Evolutionary conservation across 2,329 filamentous ascomycete species (phyloP).

Genomic region (Diaporthe ampelina): DNA sequence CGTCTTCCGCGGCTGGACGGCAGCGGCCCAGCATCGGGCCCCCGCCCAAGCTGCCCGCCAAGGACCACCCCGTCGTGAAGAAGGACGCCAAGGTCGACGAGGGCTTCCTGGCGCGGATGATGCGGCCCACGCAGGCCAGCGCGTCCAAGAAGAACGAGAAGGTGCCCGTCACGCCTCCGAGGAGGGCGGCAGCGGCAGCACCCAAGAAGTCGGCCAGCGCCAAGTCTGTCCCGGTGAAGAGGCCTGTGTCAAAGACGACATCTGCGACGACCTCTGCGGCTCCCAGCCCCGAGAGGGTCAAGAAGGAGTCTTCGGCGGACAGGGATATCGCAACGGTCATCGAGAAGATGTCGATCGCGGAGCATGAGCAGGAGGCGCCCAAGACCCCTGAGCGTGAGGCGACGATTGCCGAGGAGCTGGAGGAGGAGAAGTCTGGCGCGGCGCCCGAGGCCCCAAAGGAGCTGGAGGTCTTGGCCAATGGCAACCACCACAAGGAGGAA

Average conservation of each 20-base stretch:
- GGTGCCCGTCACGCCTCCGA: conserved; percentile 63
- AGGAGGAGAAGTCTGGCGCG: conserved; percentile 12
- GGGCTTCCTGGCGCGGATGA: conserved; percentile 84
- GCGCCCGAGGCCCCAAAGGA: conserved; percentile 26
- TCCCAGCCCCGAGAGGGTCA: conserved; percentile 38
- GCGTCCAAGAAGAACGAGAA: conserved; percentile 74
- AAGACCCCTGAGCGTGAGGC: conserved; percentile 39
- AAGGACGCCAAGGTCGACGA: conserved; percentile 73
- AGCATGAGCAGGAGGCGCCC: conserved; percentile 34
- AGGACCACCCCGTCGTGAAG: conserved; percentile 62
- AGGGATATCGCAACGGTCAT: conserved; percentile 44
- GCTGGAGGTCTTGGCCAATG: conserved; percentile 27
- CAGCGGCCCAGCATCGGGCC: conserved; percentile 68
- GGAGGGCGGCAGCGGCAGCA: conserved; percentile 50
- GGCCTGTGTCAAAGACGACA: conserved; percentile 44
- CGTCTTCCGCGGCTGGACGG: conserved; percentile 60
- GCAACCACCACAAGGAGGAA: conserved; percentile 28
- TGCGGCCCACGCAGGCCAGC: conserved; percentile 76
- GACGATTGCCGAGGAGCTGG: conserved; percentile 21
- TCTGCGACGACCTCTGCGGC: conserved; percentile 35
- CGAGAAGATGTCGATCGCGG: conserved; percentile 45
- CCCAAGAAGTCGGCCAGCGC: conserved; percentile 42
- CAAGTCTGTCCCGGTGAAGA: conserved; percentile 44
- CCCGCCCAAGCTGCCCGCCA: conserved; percentile 69
- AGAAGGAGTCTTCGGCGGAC: conserved; percentile 38